A percentile compares a stretch with the other conserved stretches of the same genome.
These are phyloP conservation scores for Hysterium pulicare DNA, from an alignment of 2,329 filamentous ascomycete species.

Conservation along the genomic window DNA sequence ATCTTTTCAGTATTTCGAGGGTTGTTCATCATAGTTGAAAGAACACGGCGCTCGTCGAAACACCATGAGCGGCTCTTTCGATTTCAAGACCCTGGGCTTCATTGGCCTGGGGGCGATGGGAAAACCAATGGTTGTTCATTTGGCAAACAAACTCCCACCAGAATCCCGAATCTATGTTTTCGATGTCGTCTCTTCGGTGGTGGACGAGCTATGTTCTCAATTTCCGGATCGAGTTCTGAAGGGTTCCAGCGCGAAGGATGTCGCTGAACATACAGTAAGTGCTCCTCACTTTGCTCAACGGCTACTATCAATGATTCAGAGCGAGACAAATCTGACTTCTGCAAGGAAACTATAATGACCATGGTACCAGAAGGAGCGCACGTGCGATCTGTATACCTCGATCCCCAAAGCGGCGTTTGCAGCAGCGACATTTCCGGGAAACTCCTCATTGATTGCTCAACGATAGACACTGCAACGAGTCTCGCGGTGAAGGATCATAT, in stretches of 20 bases:
- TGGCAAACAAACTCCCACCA: conserved; percentile 46
- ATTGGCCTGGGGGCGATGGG: conserved; percentile 58
- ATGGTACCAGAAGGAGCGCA: conserved; percentile 55
- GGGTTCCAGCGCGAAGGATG: conserved; percentile 45
- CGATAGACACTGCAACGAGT: conserved; percentile 54
- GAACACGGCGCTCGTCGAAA: no score
- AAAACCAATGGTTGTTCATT: conserved; percentile 50
- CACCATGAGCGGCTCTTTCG: conserved; percentile 20
- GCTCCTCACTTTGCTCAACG: no score
- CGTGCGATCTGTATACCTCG: conserved; percentile 51
- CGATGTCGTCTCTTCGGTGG: conserved; percentile 44
- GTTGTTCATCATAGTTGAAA: no score
- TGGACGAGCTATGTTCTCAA: conserved; percentile 44
- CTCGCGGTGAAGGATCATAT: conserved; percentile 45
- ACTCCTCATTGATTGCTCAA: conserved; percentile 54
- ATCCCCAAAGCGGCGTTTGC: conserved; percentile 42
- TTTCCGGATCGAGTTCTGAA: conserved; percentile 39
- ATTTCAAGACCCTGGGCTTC: conserved; percentile 44
- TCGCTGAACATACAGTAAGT: conserved; percentile 50
- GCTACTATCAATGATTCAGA: no score
- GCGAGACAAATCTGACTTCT: conserved; percentile 3
- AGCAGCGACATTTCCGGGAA: conserved; percentile 42
- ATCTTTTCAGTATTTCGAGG: no score
- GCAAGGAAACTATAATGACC: conserved; percentile 49
- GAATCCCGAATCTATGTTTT: conserved; percentile 47